Evolutionary conservation across 768 basidiomycete genomes (phyloP), one percentile per base, ranked within the genome.

Genomic region (Hericium rajendrae): DNA sequence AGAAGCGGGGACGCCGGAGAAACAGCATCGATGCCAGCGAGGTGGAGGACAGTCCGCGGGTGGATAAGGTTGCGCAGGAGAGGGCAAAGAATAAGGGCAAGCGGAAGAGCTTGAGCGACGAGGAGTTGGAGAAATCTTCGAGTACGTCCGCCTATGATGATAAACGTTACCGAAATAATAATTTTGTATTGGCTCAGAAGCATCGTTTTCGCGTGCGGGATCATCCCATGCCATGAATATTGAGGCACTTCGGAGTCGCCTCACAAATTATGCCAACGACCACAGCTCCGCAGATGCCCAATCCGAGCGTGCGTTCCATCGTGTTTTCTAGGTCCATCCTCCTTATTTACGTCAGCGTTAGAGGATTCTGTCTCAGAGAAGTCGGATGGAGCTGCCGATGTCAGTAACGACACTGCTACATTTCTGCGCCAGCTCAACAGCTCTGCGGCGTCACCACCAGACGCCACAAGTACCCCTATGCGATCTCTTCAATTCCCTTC

Each of bases 11-110:
- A 16, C 50, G 24, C 16, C 54, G 62, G 38, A 56, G 62, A 39
- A 63, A 63, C 41, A 63, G 62, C 55, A 61, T 63, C n/a, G 62
- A 63, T 41, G 50, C 39, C 48, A 61, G 62, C 55, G 62, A 59
- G 57, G 60, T 61, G n/a, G 60, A 61, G 48, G 62, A 63, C n/a
- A 63, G 60, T 20, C 62, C 62, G 32, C 55, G 62, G 37, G 58
- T 57, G 16, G 60, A 61, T 15, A 43, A 55, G 18, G 57, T 63
- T 2, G 56, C 55, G 8, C 55, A 58, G 49, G 62, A 63, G 46
- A 57, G 62, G 10, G 58, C 55, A 55, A 51, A 53, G 57, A 59
- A 57, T 51, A 59, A 57, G 48, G 62, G 60, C 0, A 59, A 61
- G 53, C 56, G 60, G 57, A 61, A 51, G 40, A 63, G 62, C 16